Percentiles rank a stretch among this genome's conserved stretches.
Conservation (phyloP, 305 asterid genomes). For the Fraxinus nigra region DNA sequence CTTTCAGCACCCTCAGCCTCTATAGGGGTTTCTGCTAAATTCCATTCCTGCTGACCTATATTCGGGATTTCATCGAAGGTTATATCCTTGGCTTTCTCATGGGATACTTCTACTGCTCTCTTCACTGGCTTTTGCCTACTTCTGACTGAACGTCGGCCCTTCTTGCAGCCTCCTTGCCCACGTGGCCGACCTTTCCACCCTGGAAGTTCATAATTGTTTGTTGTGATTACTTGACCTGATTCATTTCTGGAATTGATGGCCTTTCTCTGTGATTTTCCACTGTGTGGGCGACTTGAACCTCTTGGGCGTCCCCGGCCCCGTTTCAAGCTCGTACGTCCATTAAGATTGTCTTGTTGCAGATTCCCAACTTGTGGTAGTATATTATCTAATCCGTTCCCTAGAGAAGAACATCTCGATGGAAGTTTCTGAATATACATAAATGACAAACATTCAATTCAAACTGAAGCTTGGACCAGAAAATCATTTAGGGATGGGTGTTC, state of each 20-base stretch:
- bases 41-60: conserved; percentile 35
- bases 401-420: conserved; percentile 35
- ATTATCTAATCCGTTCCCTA: conserved; percentile 31
- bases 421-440: conserved; percentile 38
- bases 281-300: conserved; percentile 43
- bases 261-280: conserved; percentile 44
- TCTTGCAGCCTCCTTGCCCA: conserved; percentile 47
- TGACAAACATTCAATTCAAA: background rate
- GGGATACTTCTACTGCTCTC: conserved; percentile 8
- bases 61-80: conserved; percentile 27
- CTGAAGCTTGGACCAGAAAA: background rate
- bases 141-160: conserved; percentile 45
- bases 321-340: conserved; percentile 29
- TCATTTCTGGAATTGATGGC: conserved; percentile 30
- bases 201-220: conserved; percentile 33
- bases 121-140: conserved; percentile 42
- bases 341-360: conserved; percentile 36
- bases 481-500: background rate
- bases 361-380: conserved; percentile 27
- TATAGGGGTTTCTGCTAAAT: conserved; percentile 34
- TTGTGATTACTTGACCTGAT: conserved; percentile 22
- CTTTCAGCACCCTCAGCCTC: conserved; percentile 42
- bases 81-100: conserved; percentile 13
- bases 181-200: conserved; percentile 53
- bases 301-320: conserved; percentile 65